Conservation (phyloP, 495 filamentous ascomycete species). For the Saxispiralis lemnorum region DNA sequence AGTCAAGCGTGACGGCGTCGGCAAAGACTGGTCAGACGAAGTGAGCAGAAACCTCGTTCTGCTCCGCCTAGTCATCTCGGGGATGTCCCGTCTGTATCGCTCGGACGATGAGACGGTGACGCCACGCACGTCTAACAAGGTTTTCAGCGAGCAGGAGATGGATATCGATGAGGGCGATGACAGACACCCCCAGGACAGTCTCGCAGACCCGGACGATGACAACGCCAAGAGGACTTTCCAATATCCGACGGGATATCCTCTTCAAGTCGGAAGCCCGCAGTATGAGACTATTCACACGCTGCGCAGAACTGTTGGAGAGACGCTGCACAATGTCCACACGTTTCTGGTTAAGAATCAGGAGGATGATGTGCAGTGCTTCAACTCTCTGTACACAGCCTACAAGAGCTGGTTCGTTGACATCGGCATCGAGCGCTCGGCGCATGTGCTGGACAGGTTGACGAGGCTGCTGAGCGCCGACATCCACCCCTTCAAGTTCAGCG, state of each 20-base stretch:
- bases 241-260: slow-evolving; percentile 72
- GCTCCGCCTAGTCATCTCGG: slow-evolving; percentile 68
- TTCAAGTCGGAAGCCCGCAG: slow-evolving; percentile 41
- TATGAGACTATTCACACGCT: slow-evolving; percentile 64
- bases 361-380: slow-evolving; percentile 92
- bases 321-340: slow-evolving; percentile 64
- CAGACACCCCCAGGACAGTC: slow-evolving; percentile 42
- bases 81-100: slow-evolving; percentile 76
- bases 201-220: slow-evolving; percentile 62
- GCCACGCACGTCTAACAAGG: slow-evolving; percentile 12
- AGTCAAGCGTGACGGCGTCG: slow-evolving; percentile 84
- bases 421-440: slow-evolving; percentile 85
- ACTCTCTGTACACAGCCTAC: slow-evolving; percentile 77
- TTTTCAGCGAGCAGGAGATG: slow-evolving; percentile 22
- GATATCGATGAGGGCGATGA: slow-evolving; percentile 28
- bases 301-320: slow-evolving; percentile 58
- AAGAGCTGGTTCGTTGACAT: slow-evolving; percentile 95
- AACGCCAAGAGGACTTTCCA: slow-evolving; percentile 63
- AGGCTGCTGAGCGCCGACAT: slow-evolving; percentile 71
- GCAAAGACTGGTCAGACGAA: slow-evolving; percentile 97
- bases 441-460: slow-evolving; percentile 72
- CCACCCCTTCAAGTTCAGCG: slow-evolving; percentile 82
- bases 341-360: slow-evolving; percentile 75
- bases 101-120: slow-evolving; percentile 35
- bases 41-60: slow-evolving; percentile 76